phyloP scores from a whole-genome alignment of 2,329 filamentous ascomycete genomes.

The Metarhizium guizhouense region DNA sequence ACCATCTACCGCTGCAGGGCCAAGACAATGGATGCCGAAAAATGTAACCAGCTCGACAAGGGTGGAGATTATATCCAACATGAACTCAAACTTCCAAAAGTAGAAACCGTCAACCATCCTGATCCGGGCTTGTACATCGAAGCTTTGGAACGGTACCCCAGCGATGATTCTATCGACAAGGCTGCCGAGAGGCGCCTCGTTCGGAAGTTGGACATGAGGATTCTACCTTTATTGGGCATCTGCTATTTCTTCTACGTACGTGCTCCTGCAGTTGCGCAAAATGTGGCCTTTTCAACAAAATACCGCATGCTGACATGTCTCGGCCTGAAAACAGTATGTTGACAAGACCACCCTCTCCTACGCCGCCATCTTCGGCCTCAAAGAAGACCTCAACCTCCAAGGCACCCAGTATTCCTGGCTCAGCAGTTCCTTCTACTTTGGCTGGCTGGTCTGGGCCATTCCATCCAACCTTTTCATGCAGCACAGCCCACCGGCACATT shows the following conservation, averaged over 20 bases:
- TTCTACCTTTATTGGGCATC: slow-evolving; percentile 27
- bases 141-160: slow-evolving; percentile 26
- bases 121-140: slow-evolving; percentile 23
- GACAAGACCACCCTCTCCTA: no score
- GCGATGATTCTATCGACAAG: slow-evolving; percentile 26
- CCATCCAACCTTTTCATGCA: no score
- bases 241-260: slow-evolving; percentile 32
- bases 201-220: slow-evolving; percentile 28
- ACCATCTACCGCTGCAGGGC: not conserved
- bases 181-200: slow-evolving; percentile 22
- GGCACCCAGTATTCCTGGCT: no score
- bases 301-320: no score
- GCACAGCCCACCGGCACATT: no score
- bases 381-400: no score
- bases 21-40: not conserved
- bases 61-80: slow-evolving; percentile 12
- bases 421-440: no score
- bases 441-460: no score
- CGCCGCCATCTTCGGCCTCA: no score
- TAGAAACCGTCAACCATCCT: slow-evolving; percentile 12
- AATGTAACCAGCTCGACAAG: not conserved
- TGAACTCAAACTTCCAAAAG: slow-evolving; percentile 8
- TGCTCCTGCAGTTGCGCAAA: not conserved
- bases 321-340: no score
- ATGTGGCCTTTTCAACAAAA: no score